Conservation (phyloP, 768 basidiomycete species). For the Omphalotus guepiniiformis region DNA sequence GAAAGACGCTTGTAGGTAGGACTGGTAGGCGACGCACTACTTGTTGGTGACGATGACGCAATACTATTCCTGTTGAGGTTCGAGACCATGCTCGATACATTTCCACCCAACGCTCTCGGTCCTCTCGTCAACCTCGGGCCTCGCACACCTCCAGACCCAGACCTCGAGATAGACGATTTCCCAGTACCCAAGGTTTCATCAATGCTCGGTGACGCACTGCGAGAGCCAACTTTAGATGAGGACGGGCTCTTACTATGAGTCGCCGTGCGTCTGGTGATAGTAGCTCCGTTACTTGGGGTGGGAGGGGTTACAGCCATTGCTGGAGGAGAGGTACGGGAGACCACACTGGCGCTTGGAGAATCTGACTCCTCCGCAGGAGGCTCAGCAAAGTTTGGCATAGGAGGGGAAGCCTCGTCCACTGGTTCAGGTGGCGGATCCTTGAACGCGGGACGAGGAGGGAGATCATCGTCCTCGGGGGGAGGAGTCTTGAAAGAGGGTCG, state of each 20-base stretch:
- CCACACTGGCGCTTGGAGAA: constrained; percentile 13
- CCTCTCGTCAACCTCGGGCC: constrained; percentile 47
- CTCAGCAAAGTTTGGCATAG: constrained; percentile 36
- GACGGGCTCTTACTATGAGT: constrained; percentile 28
- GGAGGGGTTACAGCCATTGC: constrained; percentile 47
- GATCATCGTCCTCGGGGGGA: constrained; percentile 23
- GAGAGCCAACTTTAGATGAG: constrained; percentile 34
- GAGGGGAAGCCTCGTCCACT: constrained; percentile 41
- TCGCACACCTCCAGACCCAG: constrained; percentile 32
- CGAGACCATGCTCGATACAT: constrained; percentile 52
- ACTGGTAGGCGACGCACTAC: constrained; percentile 28
- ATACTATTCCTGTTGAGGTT: constrained; percentile 50
- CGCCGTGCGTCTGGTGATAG: constrained; percentile 28
- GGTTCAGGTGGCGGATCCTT: constrained; percentile 42
- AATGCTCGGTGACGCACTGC: constrained; percentile 39
- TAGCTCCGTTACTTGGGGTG: constrained; percentile 42
- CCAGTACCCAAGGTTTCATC: constrained; percentile 16
- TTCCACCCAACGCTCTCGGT: constrained; percentile 38
- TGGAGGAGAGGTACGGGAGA: constrained; percentile 20
- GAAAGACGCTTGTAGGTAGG: constrained; percentile 43
- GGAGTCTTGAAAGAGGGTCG: constrained; percentile 10
- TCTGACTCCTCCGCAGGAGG: constrained; percentile 28
- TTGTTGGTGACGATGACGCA: constrained; percentile 22
- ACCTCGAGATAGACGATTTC: constrained; percentile 16
- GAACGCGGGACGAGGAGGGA: constrained; percentile 39